These are phyloP conservation scores for Phallus indusiatus DNA, from an alignment of 768 basidiomycete species.

Conservation along the genomic window DNA sequence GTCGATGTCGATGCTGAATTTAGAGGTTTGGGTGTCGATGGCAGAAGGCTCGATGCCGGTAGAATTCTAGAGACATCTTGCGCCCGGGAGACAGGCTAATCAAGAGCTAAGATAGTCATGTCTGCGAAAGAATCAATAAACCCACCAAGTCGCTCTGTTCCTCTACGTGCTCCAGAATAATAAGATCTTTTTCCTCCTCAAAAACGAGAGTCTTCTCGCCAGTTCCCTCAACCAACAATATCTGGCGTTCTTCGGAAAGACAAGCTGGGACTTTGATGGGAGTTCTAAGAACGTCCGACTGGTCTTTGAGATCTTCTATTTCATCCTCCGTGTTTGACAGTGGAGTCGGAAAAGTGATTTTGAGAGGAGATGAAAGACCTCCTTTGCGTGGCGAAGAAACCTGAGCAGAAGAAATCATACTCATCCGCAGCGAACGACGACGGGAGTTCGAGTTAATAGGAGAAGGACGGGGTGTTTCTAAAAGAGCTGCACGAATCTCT, in stretches of 20 bases:
- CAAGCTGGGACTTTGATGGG: constrained; percentile 17
- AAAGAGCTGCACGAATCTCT: constrained; percentile 44
- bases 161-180: constrained; percentile 65
- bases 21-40: constrained; percentile 12
- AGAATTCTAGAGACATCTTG: constrained; percentile 7
- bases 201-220: constrained; percentile 58
- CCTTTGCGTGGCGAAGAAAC: constrained; percentile 63
- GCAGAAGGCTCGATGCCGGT: constrained; percentile 5
- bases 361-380: constrained; percentile 21
- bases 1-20: constrained; percentile 10
- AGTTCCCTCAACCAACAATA: constrained; percentile 48
- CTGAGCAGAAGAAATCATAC: constrained; percentile 67
- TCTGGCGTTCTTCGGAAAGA: constrained; percentile 34
- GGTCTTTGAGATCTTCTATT: background rate
- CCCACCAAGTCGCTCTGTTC: constrained; percentile 1
- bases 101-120: background rate
- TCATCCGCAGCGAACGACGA: constrained; percentile 48
- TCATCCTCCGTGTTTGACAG: background rate
- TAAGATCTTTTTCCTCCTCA: constrained; percentile 59
- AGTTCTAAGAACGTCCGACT: constrained; percentile 1
- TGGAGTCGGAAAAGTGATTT: background rate
- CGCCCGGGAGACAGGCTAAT: constrained; percentile 3
- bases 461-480: constrained; percentile 39
- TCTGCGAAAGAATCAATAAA: background rate
- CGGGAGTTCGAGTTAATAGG: constrained; percentile 16